Percentiles rank a stretch among this genome's conserved stretches.
phyloP scores from a whole-genome alignment of 208 protist genomes.

The Phytomonas francai region DNA sequence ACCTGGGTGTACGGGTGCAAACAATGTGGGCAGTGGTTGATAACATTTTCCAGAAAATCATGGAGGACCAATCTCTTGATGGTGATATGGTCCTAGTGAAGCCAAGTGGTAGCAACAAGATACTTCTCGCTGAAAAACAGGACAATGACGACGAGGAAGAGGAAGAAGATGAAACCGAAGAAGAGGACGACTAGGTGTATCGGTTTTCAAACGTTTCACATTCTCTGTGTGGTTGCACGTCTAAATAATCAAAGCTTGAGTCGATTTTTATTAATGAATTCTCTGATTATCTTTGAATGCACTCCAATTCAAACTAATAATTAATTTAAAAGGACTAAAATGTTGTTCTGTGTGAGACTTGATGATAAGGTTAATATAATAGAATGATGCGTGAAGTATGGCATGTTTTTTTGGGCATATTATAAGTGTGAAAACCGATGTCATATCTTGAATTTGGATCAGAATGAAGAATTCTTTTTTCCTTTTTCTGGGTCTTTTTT shows the following conservation, averaged over 20 bases:
- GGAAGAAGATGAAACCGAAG: slow-evolving; percentile 35
- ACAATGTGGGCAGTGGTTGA: slow-evolving; percentile 83
- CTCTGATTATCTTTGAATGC: not conserved
- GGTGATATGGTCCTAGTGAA: slow-evolving; percentile 54
- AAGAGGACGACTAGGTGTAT: slow-evolving; percentile 19
- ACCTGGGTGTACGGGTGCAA: slow-evolving; percentile 53
- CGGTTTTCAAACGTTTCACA: not conserved
- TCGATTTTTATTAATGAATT: not conserved
- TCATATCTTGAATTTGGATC: not conserved
- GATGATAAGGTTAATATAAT: not conserved
- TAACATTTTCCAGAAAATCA: slow-evolving; percentile 49
- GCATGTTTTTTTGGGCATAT: not conserved
- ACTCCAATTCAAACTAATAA: not conserved
- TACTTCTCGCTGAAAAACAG: slow-evolving; percentile 37
- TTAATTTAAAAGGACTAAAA: not conserved
- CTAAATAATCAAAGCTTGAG: not conserved
- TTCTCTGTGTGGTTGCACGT: not conserved
- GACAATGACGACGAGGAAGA: slow-evolving; percentile 71
- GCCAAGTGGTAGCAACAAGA: slow-evolving; percentile 34
- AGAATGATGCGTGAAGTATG: not conserved
- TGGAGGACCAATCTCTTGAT: slow-evolving; percentile 33
- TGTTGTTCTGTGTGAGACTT: not conserved
- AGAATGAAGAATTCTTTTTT: not conserved
- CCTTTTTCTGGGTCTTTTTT: not conserved
- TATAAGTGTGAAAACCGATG: not conserved